phyloP scores from a whole-genome alignment of 2,329 filamentous ascomycete species.

The Talaromyces sp. region DNA sequence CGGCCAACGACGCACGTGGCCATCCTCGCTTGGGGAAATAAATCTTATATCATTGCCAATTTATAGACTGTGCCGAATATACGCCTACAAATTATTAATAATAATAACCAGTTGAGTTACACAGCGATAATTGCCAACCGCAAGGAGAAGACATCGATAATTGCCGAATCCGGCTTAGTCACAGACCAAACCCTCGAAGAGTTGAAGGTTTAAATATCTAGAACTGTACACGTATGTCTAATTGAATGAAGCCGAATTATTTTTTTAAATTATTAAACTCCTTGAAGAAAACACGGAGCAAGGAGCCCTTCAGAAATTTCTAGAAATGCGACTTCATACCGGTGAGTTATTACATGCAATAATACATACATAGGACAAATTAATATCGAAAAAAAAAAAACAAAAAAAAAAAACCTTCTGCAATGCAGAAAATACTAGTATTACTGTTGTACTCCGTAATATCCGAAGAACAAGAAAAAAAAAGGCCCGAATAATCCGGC shows the following conservation, averaged over 20 bases:
- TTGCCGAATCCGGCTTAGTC: background rate
- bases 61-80: background rate
- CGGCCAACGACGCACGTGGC: background rate
- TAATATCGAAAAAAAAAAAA: background rate
- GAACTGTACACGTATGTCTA: background rate
- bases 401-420: background rate
- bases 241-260: background rate
- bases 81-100: background rate
- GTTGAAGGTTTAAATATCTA: background rate
- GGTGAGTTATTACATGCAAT: background rate
- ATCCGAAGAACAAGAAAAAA: background rate
- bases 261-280: background rate
- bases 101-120: background rate
- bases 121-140: background rate
- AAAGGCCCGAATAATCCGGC: background rate
- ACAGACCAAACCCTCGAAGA: background rate
- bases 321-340: background rate
- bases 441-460: background rate
- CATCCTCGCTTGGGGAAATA: background rate
- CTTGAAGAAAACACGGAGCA: background rate
- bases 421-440: background rate
- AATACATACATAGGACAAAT: background rate
- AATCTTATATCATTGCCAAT: background rate
- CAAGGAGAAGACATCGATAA: background rate
- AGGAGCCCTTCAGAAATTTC: background rate